Base-by-base conservation (phyloP, 306 rosid genomes). In the Prunus padus region DNA sequence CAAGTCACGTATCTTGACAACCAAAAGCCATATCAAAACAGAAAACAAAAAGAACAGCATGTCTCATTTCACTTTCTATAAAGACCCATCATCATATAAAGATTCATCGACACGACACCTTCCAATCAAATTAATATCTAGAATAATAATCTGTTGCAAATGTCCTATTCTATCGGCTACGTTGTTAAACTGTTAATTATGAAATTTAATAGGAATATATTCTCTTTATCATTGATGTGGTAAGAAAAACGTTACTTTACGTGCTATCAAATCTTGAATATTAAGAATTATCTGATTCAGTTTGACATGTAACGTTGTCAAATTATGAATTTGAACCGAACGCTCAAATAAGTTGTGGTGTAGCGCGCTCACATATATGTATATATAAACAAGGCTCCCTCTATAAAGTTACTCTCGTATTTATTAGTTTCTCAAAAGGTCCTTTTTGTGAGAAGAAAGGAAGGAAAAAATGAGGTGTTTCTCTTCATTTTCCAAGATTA, bases 11-110 rank as follows among this genome's bases (percentile, higher is more conserved):
- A 52, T 51, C 61, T 15, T 11, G 75, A 63, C 42, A 69, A 65
- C 82, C 80, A 73, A n/a, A 55, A 68, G 69, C 18, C 77, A 74
- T 65, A 78, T 61, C 55, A 72, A 0, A 72, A 75, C 82, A 67
- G 73, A 78, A 44, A 75, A 65, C 45, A 55, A 86, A 78, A 65
- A 69, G 72, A 74, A 65, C 74, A 64, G 5, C 13, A 50, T 57
- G 47, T 68, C 74, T 31, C 60, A 62, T 69, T 76, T 33, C 33
- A 57, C 67, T 72, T 72, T 72, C 54, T 59, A 44, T 44, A 73
- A 55, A 22, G 54, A 73, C 59, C 45, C 25, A 69, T 56, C 42
- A 31, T 44, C 33, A 10, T 8, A 20, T 8, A 4, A 54, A 59
- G 46, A 69, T 69, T 69, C 62, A 8, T 33, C 8, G 40, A 33